Base-by-base conservation (phyloP, 2,329 filamentous ascomycete species). In the Harringtonia aguacate region DNA sequence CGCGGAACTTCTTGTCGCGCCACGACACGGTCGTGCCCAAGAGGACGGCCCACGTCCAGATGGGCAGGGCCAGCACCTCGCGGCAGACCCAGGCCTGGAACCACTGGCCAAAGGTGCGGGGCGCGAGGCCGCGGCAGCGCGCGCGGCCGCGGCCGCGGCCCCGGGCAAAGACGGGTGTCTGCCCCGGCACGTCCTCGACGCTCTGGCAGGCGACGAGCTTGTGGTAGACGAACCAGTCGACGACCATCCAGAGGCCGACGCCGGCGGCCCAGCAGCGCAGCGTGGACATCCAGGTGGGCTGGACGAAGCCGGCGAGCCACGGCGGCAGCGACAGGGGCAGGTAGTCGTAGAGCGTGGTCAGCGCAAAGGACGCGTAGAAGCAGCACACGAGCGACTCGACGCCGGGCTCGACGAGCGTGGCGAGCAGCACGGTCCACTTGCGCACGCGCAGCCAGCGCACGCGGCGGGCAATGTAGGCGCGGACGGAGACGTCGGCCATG, bases 381-480 rank as follows among this genome's bases (percentile, higher is more conserved):
- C 83, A 87, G 63, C 88, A 95, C 0, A 97, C 58, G 29, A 98
- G 74, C 24, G 83, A 84, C 61, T 98, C 92, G 1, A 94, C 88
- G 3, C 88, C 89, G 0, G 90, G 92, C 58, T 98, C 92, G 3
- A 95, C 86, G 1, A 95, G 67, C 0, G 94, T 97, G 0, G 92
- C 94, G 0, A 84, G 69, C 2, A 86, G 73, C 14, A 98, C 92
- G 0, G 90, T 95, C 68, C 87, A 97, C 61, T 98, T 98, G 37
- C 92, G 74, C 2, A 95, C 94, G 7, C 92, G 78, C 21, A 97
- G 69, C 92, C 92, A 98, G 41, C 92, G 77, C 4, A 89, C 81
- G 21, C 92, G 76, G 13, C 92, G 80, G 6, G 81, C 84, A 37
- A 86, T 73, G 58, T 95, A 97, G 24, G 85, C 81, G 4, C 61